Evolutionary conservation across 192 early-diverging fungal genomes (phyloP), one percentile per base, ranked within the genome.

Genomic region (Coemansia guatemalensis): DNA sequence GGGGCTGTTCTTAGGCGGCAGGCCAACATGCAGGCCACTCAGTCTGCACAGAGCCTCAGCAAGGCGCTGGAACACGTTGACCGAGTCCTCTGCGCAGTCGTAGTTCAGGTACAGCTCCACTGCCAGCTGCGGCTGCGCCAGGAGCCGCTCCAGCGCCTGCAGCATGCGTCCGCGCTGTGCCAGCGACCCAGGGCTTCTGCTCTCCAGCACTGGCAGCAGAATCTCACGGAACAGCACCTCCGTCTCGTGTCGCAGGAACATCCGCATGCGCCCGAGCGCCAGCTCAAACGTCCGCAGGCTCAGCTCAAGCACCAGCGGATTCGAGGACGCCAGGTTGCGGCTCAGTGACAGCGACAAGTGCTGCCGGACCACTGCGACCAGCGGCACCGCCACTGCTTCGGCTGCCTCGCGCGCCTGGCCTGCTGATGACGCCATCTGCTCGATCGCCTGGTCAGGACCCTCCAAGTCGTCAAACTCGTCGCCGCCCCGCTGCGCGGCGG

Each of bases 51-150:
- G 35, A 2, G 65, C 59, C 66, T 81, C 78, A 24, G 94, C 88
- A 41, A 95, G 82, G 6, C 94, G 83, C 75, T 97, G 93, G 85
- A 92, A 97, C 64, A 95, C 88, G 59, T 95, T 97, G 70, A 92
- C 87, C 8, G 91, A 88, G 66, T 93, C 88, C 47, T 85, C 73
- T 56, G 92, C 87, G 69, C 95, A 97, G 77, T 97, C 95, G 60
- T 95, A 95, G 82, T 97, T 97, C 3, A 97, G 78, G 64, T 95
- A 97, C 25, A 97, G 85, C 67, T 97, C 95, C 4, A 97, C 93
- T 4, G 95, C 69, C 4, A 91, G 78, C 35, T 88, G 84, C 21
- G 92, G 90, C 48, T 93, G 89, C 23, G 77, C 68, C 52, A 92
- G 81, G 23, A 95, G 82, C 24, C 86, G 81, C 2, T 73, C 63